Conservation (phyloP, 768 basidiomycete genomes). For the Serendipita sp. region DNA sequence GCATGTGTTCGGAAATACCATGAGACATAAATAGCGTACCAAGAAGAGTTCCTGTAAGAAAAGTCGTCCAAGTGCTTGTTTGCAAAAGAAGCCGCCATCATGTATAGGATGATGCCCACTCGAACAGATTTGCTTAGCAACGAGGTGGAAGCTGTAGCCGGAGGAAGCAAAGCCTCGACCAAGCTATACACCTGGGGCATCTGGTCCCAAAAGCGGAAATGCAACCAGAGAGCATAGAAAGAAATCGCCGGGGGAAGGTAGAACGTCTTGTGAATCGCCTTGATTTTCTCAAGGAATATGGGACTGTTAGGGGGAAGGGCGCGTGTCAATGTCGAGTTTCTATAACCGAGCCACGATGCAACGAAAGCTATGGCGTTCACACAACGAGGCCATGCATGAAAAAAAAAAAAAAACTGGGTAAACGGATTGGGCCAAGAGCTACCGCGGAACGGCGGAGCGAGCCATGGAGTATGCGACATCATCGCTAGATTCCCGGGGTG, state of each 20-base stretch:
- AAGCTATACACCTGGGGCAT: not conserved
- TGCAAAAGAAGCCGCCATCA: slow-evolving; percentile 3
- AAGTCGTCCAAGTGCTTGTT: slow-evolving; percentile 6
- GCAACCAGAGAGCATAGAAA: slow-evolving; percentile 4
- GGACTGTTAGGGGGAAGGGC: not conserved
- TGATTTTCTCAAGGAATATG: not conserved
- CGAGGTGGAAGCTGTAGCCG: not conserved
- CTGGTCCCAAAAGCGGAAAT: slow-evolving; percentile 5
- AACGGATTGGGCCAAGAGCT: not conserved
- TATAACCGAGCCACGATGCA: not conserved
- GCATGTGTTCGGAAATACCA: not conserved
- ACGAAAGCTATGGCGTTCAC: not conserved
- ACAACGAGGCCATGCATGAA: not conserved
- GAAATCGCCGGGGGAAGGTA: slow-evolving; percentile 5
- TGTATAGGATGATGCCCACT: not conserved
- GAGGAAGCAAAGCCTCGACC: not conserved
- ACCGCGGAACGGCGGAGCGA: not conserved
- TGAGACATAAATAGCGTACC: not conserved
- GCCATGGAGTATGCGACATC: not conserved
- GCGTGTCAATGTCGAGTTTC: not conserved
- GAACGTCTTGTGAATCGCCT: slow-evolving; percentile 4
- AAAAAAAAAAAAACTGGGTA: not conserved
- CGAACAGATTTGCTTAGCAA: not conserved
- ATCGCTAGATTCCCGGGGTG: not conserved
- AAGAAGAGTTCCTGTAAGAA: slow-evolving; percentile 4